Conservation (phyloP, 2,329 filamentous ascomycete species). For the Sarocladiaceae sp. region DNA sequence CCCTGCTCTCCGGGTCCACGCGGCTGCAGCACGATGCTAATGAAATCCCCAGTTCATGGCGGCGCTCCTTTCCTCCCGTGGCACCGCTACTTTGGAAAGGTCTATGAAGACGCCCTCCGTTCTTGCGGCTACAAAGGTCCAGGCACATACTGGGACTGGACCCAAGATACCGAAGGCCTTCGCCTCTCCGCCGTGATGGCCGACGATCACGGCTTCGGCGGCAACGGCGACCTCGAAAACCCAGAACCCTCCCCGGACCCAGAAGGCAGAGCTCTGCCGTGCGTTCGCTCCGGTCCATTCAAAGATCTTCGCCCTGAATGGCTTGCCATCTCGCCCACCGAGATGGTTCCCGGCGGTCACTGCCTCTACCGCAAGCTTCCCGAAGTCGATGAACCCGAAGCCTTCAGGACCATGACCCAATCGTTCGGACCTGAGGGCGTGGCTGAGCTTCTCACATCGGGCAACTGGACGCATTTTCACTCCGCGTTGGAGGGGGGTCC, state of each 20-base stretch:
- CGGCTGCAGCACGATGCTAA: constrained; percentile 4
- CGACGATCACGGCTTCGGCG: constrained; percentile 21
- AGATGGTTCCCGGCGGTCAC: constrained; percentile 13
- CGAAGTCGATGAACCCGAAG: constrained; percentile 6
- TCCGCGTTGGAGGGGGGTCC: constrained; percentile 19
- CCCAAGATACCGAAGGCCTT: constrained; percentile 20
- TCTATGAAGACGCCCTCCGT: constrained; percentile 22
- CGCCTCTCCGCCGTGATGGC: constrained; percentile 18
- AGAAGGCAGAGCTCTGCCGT: constrained; percentile 8
- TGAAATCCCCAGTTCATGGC: background rate
- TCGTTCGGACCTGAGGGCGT: constrained; percentile 12
- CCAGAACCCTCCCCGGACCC: constrained; percentile 4
- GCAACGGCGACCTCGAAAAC: constrained; percentile 17
- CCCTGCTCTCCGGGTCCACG: background rate
- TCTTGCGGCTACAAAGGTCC: constrained; percentile 19
- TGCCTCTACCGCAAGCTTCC: constrained; percentile 21
- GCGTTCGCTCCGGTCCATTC: constrained; percentile 20
- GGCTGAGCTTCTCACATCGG: constrained; percentile 7
- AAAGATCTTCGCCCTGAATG: constrained; percentile 15
- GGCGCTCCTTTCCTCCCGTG: constrained; percentile 25
- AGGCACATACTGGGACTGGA: constrained; percentile 29
- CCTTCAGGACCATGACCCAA: constrained; percentile 8
- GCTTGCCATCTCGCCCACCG: constrained; percentile 8
- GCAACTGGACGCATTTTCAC: constrained; percentile 12
- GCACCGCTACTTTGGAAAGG: constrained; percentile 27